Percentiles rank a stretch among this genome's conserved stretches.
Conservation (phyloP, 2,329 filamentous ascomycete species). For the Fusarium newnesense region DNA sequence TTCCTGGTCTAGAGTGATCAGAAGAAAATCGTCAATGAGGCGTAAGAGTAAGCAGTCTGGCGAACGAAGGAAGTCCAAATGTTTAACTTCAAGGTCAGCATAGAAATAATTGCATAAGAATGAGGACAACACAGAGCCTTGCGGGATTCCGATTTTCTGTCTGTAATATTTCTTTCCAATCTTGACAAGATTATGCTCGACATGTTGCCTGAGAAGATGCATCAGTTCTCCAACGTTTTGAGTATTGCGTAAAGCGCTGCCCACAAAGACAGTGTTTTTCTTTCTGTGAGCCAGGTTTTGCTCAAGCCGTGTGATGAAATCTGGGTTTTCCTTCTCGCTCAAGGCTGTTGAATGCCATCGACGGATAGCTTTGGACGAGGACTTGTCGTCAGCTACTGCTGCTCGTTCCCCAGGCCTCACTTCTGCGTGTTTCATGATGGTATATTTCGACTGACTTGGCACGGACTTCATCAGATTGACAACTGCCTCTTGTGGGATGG, state of each 20-base stretch:
- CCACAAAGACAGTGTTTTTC: slow-evolving; percentile 80
- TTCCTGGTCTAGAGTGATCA: slow-evolving; percentile 76
- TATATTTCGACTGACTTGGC: slow-evolving; percentile 70
- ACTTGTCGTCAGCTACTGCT: slow-evolving; percentile 27
- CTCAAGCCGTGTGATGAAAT: slow-evolving; percentile 60
- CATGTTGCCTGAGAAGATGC: slow-evolving; percentile 78
- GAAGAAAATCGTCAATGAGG: slow-evolving; percentile 91
- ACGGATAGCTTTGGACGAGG: slow-evolving; percentile 52
- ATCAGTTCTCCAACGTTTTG: slow-evolving; percentile 71
- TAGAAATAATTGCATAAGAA: slow-evolving; percentile 97
- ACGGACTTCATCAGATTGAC: slow-evolving; percentile 72
- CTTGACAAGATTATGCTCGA: slow-evolving; percentile 86
- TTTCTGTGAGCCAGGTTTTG: slow-evolving; percentile 54
- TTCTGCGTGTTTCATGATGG: slow-evolving; percentile 78
- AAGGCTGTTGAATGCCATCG: slow-evolving; percentile 66
- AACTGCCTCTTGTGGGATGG: slow-evolving; percentile 84
- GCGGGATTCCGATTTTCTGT: slow-evolving; percentile 89
- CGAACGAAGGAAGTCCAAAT: slow-evolving; percentile 72
- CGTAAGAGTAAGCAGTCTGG: slow-evolving; percentile 76
- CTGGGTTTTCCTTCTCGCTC: slow-evolving; percentile 52
- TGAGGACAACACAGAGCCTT: slow-evolving; percentile 89
- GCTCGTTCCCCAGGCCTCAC: slow-evolving; percentile 62
- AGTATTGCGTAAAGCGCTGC: slow-evolving; percentile 68
- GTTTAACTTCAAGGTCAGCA: slow-evolving; percentile 79
- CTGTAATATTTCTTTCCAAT: slow-evolving; percentile 90